Percentiles rank a stretch among this genome's conserved stretches.
phyloP scores from a whole-genome alignment of 352 stramenopile genomes.

The Phytophthora pluvialis region DNA sequence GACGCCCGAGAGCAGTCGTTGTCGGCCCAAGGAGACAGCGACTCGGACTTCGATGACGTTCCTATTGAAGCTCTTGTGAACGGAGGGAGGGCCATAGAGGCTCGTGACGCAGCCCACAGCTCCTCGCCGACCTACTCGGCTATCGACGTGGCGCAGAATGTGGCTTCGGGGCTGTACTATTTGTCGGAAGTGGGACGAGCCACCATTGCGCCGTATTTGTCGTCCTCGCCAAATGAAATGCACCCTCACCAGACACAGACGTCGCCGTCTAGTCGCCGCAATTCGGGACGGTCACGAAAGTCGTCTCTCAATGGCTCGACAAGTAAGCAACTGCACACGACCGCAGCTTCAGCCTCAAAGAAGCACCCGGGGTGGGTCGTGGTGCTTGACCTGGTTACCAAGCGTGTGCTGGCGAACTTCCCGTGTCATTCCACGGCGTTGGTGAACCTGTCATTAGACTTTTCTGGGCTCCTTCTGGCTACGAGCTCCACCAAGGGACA shows the following conservation, averaged over 20 bases:
- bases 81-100: slow-evolving; percentile 31
- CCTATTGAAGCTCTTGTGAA: slow-evolving; percentile 51
- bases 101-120: slow-evolving; percentile 31
- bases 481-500: slow-evolving; percentile 87
- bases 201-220: slow-evolving; percentile 78
- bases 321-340: slow-evolving; percentile 7
- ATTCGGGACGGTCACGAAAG: slow-evolving; percentile 20
- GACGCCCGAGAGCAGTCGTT: slow-evolving; percentile 33
- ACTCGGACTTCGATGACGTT: slow-evolving; percentile 58
- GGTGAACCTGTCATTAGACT: slow-evolving; percentile 79
- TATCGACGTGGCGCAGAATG: slow-evolving; percentile 87
- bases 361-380: slow-evolving; percentile 64
- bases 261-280: slow-evolving; percentile 23
- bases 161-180: slow-evolving; percentile 89
- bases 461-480: slow-evolving; percentile 74
- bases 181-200: slow-evolving; percentile 71
- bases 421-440: slow-evolving; percentile 76
- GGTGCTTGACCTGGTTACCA: slow-evolving; percentile 70
- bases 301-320: slow-evolving; percentile 23
- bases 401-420: slow-evolving; percentile 75
- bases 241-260: slow-evolving; percentile 16
- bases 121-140: slow-evolving; percentile 65
- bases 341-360: slow-evolving; percentile 27
- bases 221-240: slow-evolving; percentile 42
- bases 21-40: slow-evolving; percentile 37